Conservation (phyloP, 2,329 filamentous ascomycete genomes). For the Aspergillus nomiae region DNA sequence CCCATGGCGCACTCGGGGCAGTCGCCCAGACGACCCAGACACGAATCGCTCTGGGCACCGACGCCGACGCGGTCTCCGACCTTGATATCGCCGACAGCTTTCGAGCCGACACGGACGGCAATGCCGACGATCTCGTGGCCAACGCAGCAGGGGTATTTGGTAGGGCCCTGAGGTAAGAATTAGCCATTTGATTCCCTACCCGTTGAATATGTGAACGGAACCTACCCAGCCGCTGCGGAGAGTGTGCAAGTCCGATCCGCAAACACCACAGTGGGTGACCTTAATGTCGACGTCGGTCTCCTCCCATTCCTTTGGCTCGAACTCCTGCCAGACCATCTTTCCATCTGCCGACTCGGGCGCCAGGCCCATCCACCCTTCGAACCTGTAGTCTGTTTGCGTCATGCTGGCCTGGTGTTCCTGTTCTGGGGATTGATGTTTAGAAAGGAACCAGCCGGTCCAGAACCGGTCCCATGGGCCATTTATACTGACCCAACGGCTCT, state of each 20-base stretch:
- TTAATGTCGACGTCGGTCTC: conserved; percentile 67
- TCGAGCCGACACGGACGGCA: conserved; percentile 58
- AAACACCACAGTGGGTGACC: conserved; percentile 66
- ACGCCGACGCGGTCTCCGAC: conserved; percentile 52
- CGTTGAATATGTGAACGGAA: background rate
- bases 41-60: conserved; percentile 62
- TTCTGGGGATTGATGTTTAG: background rate
- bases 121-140: conserved; percentile 68
- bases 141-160: conserved; percentile 52
- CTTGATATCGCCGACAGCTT: conserved; percentile 34
- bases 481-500: background rate
- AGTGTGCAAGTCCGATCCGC: conserved; percentile 63
- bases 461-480: background rate
- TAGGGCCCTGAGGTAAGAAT: conserved; percentile 24
- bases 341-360: conserved; percentile 53
- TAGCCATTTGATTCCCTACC: too few species aligned
- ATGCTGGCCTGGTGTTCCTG: background rate
- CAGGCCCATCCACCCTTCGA: conserved; percentile 61
- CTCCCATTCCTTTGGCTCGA: conserved; percentile 66
- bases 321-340: conserved; percentile 59
- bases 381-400: conserved; percentile 48
- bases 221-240: conserved; percentile 53
- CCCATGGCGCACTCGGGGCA: conserved; percentile 58
- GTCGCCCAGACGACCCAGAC: conserved; percentile 44
- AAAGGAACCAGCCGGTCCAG: background rate